Percentiles rank a stretch among this genome's conserved stretches.
Evolutionary conservation across 257 asterid genomes (phyloP).

Genomic region (Capsicum rhomboideum): DNA sequence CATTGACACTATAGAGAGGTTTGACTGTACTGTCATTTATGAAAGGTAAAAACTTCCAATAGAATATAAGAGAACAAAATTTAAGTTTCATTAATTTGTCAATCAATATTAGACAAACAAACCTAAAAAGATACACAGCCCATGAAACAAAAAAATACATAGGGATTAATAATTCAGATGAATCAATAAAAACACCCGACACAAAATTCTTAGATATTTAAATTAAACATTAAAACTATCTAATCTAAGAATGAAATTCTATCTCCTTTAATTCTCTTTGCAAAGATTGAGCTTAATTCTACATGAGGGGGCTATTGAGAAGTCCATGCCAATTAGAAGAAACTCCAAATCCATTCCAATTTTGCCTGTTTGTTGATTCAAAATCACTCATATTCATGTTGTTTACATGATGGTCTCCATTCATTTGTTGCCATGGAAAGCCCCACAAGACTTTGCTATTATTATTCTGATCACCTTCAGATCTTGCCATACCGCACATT

Average conservation of each 20-base stretch:
- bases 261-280: not conserved
- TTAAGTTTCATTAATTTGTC: slow-evolving; percentile 15
- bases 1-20: no score
- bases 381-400: slow-evolving; percentile 27
- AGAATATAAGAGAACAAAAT: slow-evolving; percentile 6
- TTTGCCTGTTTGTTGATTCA: slow-evolving; percentile 31
- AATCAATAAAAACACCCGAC: not conserved
- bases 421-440: slow-evolving; percentile 53
- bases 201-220: not conserved
- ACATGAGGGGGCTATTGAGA: slow-evolving; percentile 71
- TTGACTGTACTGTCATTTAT: no score
- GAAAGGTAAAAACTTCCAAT: no score
- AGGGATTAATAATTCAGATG: slow-evolving; percentile 15
- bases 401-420: slow-evolving; percentile 10
- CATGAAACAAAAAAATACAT: not conserved
- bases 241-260: slow-evolving; percentile 8
- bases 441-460: slow-evolving; percentile 51
- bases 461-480: slow-evolving; percentile 4
- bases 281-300: not conserved
- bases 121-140: slow-evolving; percentile 3
- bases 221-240: slow-evolving; percentile 7
- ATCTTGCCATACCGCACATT: slow-evolving; percentile 23
- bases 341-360: slow-evolving; percentile 47
- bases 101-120: slow-evolving; percentile 6
- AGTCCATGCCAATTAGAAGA: slow-evolving; percentile 43